Evolutionary conservation across 2,329 filamentous ascomycete species (phyloP), one percentile per base, ranked within the genome.

Genomic region (Pyricularia grisea): DNA sequence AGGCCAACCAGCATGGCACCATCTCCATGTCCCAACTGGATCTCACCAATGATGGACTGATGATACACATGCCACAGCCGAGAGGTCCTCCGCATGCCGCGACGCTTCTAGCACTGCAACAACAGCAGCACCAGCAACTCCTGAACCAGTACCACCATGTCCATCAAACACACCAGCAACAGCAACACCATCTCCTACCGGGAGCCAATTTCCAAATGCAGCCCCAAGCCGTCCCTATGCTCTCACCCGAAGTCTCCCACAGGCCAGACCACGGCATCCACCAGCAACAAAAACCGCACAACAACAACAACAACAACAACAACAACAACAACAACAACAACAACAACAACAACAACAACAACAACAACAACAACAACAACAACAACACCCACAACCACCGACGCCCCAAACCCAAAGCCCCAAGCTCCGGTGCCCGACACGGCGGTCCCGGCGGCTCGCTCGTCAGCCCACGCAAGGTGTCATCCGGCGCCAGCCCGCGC

Each of bases 61-160:
- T 85, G 81, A 84, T 87, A 70, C 82, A 86, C 72, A 84, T 85
- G 83, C 83, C 83, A 23, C 83, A 84, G 70, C 79, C 82, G 4
- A 81, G 77, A 0, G 71, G 74, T 5, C 75, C 78, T 0, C 76
- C 77, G 31, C 76, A 80, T 6, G 75, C 79, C 17, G 75, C 81
- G 28, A 75, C 81, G 68, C 80, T 72, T 69, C 74, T 68, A 70
- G 78, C 72, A 76, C 73, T 72, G 70, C 77, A 58, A 65, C 76
- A 77, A 6, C 77, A 66, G 69, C 33, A 58, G 4, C 23, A 68
- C 25, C 70, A 70, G n/a, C 67, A 67, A 31, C 72, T 72, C 42
- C 72, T 72, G 50, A 69, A 73, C 30, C 28, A 33, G 28, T 65
- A 33, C 17, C 70, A 71, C 27, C 69, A 72, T 20, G 33, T 36